Evolutionary conservation across 768 basidiomycete genomes (phyloP).

Genomic region (Panellus pusillus): DNA sequence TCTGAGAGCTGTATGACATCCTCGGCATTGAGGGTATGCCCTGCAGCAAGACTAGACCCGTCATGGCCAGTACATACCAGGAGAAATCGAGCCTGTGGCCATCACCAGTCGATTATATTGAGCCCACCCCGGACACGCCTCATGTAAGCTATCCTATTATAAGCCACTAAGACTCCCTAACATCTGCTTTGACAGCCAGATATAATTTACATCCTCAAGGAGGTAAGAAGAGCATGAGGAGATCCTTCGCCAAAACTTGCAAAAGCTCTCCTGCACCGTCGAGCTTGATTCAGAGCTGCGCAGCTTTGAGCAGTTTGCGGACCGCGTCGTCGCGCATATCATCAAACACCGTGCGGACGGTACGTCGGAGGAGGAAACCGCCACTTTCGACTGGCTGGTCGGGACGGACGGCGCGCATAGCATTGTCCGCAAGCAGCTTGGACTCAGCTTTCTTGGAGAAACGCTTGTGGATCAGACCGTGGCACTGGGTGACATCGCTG

Average conservation of each 20-base stretch:
- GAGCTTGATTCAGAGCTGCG: conserved; percentile 36
- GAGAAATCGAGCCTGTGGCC: no score
- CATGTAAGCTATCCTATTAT: no score
- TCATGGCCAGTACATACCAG: no score
- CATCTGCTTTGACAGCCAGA: no score
- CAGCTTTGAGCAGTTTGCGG: conserved; percentile 32
- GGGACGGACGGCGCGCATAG: conserved; percentile 45
- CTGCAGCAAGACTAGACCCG: no score
- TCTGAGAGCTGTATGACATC: no score
- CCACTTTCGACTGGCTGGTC: conserved; percentile 34
- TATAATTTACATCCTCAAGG: no score
- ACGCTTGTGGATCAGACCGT: conserved; percentile 28
- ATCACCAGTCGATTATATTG: no score
- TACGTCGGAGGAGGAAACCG: conserved; percentile 26
- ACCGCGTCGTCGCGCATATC: conserved; percentile 31
- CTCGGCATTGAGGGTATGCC: no score
- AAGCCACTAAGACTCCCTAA: no score
- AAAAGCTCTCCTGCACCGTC: conserved; percentile 28
- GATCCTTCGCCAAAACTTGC: conserved; percentile 31
- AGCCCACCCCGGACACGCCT: no score
- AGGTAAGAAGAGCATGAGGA: no score
- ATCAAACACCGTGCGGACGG: conserved; percentile 21
- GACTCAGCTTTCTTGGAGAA: conserved; percentile 43
- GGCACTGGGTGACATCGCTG: conserved; percentile 38
- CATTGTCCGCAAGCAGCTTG: conserved; percentile 38